Base-by-base conservation (phyloP, 73 alveolate genomes). In the Uronychia setigera region DNA sequence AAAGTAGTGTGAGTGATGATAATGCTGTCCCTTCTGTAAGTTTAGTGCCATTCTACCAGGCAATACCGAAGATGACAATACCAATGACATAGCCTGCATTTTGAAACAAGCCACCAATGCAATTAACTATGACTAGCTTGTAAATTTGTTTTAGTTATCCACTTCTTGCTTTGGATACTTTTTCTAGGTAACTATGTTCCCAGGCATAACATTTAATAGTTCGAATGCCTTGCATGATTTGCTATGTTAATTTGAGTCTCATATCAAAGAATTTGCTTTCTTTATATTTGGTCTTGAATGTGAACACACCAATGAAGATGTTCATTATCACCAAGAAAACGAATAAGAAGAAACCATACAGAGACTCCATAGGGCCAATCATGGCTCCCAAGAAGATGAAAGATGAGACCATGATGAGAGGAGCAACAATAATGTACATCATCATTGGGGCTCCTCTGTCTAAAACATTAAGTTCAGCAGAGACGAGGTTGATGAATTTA, bases 141-240 rank as follows among this genome's bases (percentile, higher is more conserved):
- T 46, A 46, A 19, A 46, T 5, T 19, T 11, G 19, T 19, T 46
- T 46, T 5, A 46, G 5, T 46, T 76, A 30, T 9, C 26, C 33
- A 1, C 33, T 31, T 30, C 89, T 60, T 32, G 31, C 27, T 31
- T 82, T 29, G 32, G 31, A 13, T 1, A 82, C 74, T 0, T 26
- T 29, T 35, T 30, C 19, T 1, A 26, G n/a, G 33, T 32, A 74
- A 1, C 67, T 35, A 5, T 26, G 27, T 35, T 82, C 89, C 89
- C 89, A 82, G 29, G 67, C 80, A 32, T 82, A 74, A 1, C 60
- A 1, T 33, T 82, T 82, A 29, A 82, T 82, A 11, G 89, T 82
- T 35, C 89, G 60, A 1, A 82, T 74, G 27, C 89, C 89, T 0
- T 60, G 31, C 31, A 82, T 60, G 27, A 32, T 26, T 19, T 74